Conservation (phyloP, 306 rosid genomes). For the Echinosophora koreensis region DNA sequence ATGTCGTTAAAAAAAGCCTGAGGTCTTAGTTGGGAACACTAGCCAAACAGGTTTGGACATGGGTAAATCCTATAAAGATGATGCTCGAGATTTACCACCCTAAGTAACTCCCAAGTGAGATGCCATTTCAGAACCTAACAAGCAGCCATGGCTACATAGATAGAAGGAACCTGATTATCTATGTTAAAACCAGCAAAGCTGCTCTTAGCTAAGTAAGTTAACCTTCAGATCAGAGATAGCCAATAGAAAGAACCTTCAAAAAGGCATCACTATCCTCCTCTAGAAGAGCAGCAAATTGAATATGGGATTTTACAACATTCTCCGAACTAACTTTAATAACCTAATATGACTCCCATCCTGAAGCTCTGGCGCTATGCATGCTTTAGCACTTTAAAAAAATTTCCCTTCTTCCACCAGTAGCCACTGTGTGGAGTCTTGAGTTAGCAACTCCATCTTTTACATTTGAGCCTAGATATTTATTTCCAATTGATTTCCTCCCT, state of each 20-base stretch:
- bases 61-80: not conserved
- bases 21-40: not conserved
- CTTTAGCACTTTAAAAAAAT: not conserved
- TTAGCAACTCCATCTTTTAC: not conserved
- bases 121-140: conserved; percentile 6
- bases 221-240: not conserved
- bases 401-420: not conserved
- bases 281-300: conserved; percentile 3
- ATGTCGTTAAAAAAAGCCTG: not conserved
- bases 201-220: not conserved
- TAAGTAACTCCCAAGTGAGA: not conserved
- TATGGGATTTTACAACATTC: not conserved
- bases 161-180: not conserved
- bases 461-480: not conserved
- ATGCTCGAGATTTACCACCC: not conserved
- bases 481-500: not conserved
- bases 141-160: not conserved
- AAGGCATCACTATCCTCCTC: not conserved
- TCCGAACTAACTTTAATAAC: not conserved
- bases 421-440: not conserved
- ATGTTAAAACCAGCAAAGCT: not conserved
- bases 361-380: too few relatives aligned
- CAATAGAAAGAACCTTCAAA: too few relatives aligned
- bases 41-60: not conserved
- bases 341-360: not conserved